Conservation (phyloP, 1,139 yeast species). For the Nakaseomyces sp. region DNA sequence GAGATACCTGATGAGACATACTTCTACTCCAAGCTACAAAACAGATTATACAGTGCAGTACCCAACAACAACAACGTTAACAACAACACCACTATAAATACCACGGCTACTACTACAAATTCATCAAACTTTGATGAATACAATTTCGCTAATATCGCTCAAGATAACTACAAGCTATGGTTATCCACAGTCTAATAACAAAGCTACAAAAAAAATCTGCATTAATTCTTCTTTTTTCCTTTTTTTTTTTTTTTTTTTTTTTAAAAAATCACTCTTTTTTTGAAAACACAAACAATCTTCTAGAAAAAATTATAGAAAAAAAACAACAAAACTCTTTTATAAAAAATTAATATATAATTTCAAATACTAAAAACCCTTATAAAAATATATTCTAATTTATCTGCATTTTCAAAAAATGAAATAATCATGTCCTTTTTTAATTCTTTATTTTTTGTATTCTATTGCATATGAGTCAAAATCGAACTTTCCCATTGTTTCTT, state of each 20-base stretch:
- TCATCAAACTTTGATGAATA: constrained; percentile 5
- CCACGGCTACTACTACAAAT: neutral
- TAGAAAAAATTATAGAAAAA: too few relatives aligned
- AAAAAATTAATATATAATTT: too few relatives aligned
- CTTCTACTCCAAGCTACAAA: constrained; percentile 6
- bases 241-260: neutral
- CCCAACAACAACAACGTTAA: neutral
- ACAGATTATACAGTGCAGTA: neutral
- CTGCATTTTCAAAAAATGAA: too few relatives aligned
- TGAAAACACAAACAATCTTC: neutral
- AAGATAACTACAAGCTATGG: constrained; percentile 26
- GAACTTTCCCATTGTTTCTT: too few relatives aligned
- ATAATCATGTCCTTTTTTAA: too few relatives aligned
- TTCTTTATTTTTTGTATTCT: too few relatives aligned
- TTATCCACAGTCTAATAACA: constrained; percentile 14
- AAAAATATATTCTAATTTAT: too few relatives aligned
- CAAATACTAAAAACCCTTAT: too few relatives aligned
- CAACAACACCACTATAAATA: too few relatives aligned
- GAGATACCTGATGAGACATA: neutral
- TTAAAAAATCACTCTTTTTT: constrained; percentile 1
- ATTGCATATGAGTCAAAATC: too few relatives aligned
- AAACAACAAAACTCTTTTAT: too few relatives aligned
- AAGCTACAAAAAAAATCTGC: constrained; percentile 2
- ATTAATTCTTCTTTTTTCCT: neutral
- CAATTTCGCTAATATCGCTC: constrained; percentile 22